phyloP scores from a whole-genome alignment of 192 early-diverging fungal species.

The Coemansia sp. region DNA sequence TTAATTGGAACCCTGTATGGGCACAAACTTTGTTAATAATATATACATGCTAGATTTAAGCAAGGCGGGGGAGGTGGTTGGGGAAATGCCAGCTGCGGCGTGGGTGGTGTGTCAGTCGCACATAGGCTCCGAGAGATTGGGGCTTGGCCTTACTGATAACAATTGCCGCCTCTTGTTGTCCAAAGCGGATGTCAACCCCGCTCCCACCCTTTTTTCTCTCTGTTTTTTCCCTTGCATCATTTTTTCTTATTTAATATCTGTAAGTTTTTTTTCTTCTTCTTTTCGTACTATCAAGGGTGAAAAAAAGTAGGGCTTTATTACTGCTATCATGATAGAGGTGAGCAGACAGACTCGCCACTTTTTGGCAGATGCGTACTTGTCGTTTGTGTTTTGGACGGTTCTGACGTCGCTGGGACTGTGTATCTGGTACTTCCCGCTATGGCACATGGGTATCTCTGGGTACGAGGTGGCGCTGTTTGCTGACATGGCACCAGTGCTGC shows the following conservation, averaged over 20 bases:
- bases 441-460: conserved; percentile 84
- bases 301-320: neutral
- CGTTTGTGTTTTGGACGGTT: conserved; percentile 82
- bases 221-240: conserved; percentile 2
- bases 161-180: neutral
- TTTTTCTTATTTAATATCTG: neutral
- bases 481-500: conserved; percentile 59
- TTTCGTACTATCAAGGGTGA: too few relatives aligned
- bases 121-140: neutral
- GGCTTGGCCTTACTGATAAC: neutral
- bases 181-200: neutral
- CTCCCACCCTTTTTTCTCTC: conserved; percentile 6
- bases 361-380: conserved; percentile 67
- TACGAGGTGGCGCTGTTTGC: conserved; percentile 73
- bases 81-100: neutral
- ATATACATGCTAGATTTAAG: too few relatives aligned
- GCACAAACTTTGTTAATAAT: too few relatives aligned
- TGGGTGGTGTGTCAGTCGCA: neutral
- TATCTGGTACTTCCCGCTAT: conserved; percentile 82
- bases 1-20: too few relatives aligned
- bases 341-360: conserved; percentile 45
- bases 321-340: neutral
- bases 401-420: conserved; percentile 69
- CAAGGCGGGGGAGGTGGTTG: neutral
- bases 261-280: neutral